Conservation (phyloP, 768 basidiomycete genomes). For the Calocybe indica region DNA sequence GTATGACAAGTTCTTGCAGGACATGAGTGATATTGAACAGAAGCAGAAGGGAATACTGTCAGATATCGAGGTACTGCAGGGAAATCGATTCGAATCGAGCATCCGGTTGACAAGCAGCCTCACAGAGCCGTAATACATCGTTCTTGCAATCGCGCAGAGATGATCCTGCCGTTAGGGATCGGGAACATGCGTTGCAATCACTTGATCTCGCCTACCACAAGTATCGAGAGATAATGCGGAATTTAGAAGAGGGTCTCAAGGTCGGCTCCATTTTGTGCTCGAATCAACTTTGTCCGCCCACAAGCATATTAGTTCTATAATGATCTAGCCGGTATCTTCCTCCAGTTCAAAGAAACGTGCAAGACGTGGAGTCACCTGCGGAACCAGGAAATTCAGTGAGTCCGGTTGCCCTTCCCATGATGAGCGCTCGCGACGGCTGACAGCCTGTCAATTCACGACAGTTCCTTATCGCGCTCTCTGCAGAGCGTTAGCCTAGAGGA, state of each 20-base stretch:
- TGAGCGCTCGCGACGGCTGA: background rate
- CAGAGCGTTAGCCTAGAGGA: constrained; percentile 28
- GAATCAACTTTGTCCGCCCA: background rate
- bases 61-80: constrained; percentile 54
- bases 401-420: background rate
- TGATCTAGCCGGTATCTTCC: constrained; percentile 66
- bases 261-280: constrained; percentile 28
- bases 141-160: constrained; percentile 77
- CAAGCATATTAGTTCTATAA: constrained; percentile 71
- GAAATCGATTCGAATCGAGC: background rate
- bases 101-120: background rate
- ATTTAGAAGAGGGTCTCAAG: constrained; percentile 86
- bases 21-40: constrained; percentile 43
- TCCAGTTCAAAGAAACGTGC: constrained; percentile 71
- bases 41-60: constrained; percentile 63
- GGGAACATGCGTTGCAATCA: constrained; percentile 77
- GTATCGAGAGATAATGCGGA: constrained; percentile 77
- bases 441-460: constrained; percentile 14
- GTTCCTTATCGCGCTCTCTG: constrained; percentile 36
- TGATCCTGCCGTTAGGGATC: constrained; percentile 69
- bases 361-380: constrained; percentile 68
- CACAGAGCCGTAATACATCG: constrained; percentile 53
- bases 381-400: constrained; percentile 72
- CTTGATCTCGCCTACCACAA: constrained; percentile 84
- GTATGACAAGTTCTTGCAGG: constrained; percentile 71